These are phyloP conservation scores for Cladosporium sphaerospermum DNA, from an alignment of 2,329 filamentous ascomycete genomes.

Conservation along the genomic window DNA sequence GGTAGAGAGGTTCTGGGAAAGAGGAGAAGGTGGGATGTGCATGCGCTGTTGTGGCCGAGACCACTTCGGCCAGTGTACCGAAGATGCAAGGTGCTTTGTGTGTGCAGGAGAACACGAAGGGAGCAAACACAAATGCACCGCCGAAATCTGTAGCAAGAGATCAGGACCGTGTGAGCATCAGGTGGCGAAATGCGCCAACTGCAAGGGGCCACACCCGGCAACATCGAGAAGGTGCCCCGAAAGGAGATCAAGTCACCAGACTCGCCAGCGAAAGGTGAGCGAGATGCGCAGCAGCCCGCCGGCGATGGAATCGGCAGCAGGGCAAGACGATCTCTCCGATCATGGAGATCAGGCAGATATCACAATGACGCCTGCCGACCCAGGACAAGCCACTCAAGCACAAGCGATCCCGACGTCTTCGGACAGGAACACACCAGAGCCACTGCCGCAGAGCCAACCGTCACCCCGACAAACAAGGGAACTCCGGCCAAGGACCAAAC, in stretches of 20 bases:
- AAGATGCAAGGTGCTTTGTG: background rate
- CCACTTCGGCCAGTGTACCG: background rate
- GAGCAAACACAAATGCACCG: too few species aligned
- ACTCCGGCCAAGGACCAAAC: background rate
- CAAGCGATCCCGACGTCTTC: background rate
- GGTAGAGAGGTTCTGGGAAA: background rate
- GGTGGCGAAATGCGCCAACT: too few species aligned
- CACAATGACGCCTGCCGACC: background rate
- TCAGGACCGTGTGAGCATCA: too few species aligned
- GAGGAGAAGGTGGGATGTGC: background rate
- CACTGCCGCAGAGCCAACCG: too few species aligned
- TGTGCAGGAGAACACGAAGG: background rate
- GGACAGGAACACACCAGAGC: background rate
- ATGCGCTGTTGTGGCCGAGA: background rate
- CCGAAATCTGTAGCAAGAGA: too few species aligned
- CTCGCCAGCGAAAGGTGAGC: too few species aligned
- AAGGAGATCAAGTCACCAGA: too few species aligned
- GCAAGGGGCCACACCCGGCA: too few species aligned
- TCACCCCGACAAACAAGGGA: background rate
- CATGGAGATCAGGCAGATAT: background rate
- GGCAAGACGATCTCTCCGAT: too few species aligned
- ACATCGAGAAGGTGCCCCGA: too few species aligned
- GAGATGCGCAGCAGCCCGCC: too few species aligned
- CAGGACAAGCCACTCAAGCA: background rate
- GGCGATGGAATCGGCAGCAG: too few species aligned